Conservation (phyloP, 345 rosid genomes). For the Kandelia obovata region DNA sequence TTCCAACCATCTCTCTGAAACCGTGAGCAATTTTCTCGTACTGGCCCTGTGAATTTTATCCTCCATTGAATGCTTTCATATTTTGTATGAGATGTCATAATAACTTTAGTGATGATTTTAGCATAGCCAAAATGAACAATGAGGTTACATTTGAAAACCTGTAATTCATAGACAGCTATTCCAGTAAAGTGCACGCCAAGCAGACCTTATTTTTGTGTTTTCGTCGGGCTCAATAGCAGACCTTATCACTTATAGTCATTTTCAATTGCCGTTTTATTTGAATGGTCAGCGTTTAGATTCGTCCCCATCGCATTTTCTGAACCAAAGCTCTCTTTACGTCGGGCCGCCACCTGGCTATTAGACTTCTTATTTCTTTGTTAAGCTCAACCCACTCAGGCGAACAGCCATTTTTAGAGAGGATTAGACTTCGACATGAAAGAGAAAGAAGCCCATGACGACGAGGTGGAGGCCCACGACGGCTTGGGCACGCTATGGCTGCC, state of each 20-base stretch:
- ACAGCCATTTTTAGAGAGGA: constrained; percentile 71
- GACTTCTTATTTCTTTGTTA: constrained; percentile 67
- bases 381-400: constrained; percentile 95
- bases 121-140: constrained; percentile 67
- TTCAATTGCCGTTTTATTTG: constrained; percentile 43
- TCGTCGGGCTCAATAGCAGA: not conserved
- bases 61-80: too few relatives aligned
- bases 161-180: constrained; percentile 1
- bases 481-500: constrained; percentile 9
- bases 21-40: too few relatives aligned
- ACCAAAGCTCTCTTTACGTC: constrained; percentile 69
- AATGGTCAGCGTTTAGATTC: constrained; percentile 40
- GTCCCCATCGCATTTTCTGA: constrained; percentile 39
- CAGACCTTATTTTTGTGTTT: too few relatives aligned
- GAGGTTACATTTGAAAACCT: constrained; percentile 79
- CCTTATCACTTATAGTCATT: constrained; percentile 66
- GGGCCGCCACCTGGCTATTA: constrained; percentile 56
- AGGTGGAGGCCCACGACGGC: constrained; percentile 34
- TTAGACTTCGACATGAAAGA: constrained; percentile 38
- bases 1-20: too few relatives aligned
- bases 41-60: too few relatives aligned
- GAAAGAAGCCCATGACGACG: constrained; percentile 26
- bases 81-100: too few relatives aligned
- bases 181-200: too few relatives aligned
- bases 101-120: constrained; percentile 24